phyloP scores from a whole-genome alignment of 371 early-diverging fungal genomes.

The Syncephalastrum sp. region DNA sequence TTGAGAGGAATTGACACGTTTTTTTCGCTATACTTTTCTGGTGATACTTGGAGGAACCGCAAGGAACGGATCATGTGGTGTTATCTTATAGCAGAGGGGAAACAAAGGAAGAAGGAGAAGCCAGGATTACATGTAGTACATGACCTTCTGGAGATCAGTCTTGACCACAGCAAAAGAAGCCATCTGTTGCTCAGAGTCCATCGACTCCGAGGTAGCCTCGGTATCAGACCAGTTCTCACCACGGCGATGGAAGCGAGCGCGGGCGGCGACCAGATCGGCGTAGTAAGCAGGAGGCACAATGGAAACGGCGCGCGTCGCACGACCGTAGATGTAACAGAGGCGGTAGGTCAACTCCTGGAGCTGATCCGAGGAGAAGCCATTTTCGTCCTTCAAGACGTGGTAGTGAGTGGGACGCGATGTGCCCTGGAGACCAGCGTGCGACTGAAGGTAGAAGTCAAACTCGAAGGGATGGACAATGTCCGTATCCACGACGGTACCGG shows the following conservation, averaged over 20 bases:
- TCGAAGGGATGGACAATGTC: slow-evolving; percentile 73
- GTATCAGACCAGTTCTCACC: slow-evolving; percentile 42
- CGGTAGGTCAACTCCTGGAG: slow-evolving; percentile 81
- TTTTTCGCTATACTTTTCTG: background rate
- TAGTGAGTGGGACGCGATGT: slow-evolving; percentile 89
- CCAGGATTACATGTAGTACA: slow-evolving; percentile 20
- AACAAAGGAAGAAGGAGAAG: background rate
- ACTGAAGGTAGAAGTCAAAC: slow-evolving; percentile 76
- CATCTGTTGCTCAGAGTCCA: slow-evolving; percentile 27
- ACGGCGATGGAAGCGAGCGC: slow-evolving; percentile 70
- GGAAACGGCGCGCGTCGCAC: slow-evolving; percentile 75
- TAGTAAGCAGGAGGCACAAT: slow-evolving; percentile 86
- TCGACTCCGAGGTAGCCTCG: slow-evolving; percentile 25
- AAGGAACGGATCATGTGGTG: background rate
- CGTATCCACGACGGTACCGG: slow-evolving; percentile 90
- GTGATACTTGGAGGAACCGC: background rate
- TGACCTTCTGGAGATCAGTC: slow-evolving; percentile 33
- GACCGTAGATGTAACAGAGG: slow-evolving; percentile 86
- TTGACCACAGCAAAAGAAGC: slow-evolving; percentile 35
- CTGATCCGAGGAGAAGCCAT: slow-evolving; percentile 66
- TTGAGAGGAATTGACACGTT: background rate
- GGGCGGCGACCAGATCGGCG: slow-evolving; percentile 81
- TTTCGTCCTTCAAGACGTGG: slow-evolving; percentile 81
- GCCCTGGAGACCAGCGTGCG: slow-evolving; percentile 87
- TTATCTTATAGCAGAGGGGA: background rate